Percentiles rank a stretch among this genome's conserved stretches.
Conservation (phyloP, 441 rosid genomes). For the Populus trichocarpa region DNA sequence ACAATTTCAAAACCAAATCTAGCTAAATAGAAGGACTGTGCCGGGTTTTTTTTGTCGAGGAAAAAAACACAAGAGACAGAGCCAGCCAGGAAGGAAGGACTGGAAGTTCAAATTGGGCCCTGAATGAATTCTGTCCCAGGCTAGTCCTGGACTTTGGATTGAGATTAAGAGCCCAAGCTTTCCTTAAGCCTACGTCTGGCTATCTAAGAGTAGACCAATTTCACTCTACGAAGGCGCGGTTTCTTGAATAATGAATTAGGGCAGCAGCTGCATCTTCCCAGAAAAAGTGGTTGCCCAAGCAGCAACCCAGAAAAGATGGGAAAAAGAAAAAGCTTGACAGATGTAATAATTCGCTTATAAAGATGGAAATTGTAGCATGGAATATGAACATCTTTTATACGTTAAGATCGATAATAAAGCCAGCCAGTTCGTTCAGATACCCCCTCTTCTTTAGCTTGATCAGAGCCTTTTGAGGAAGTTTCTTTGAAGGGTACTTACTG, state of each 20-base stretch:
- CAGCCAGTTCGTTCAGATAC: conserved; percentile 17
- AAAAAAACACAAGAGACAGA: too few relatives aligned
- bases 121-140: not conserved
- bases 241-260: not conserved
- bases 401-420: not conserved
- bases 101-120: not conserved
- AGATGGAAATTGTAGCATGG: conserved; percentile 27
- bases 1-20: too few relatives aligned
- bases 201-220: too few relatives aligned
- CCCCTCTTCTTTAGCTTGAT: not conserved
- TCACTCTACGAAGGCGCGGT: too few relatives aligned
- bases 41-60: too few relatives aligned
- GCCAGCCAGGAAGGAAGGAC: not conserved
- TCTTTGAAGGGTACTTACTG: conserved; percentile 20
- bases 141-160: not conserved
- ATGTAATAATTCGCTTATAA: conserved; percentile 1
- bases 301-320: not conserved
- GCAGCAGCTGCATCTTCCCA: not conserved
- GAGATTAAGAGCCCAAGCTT: not conserved
- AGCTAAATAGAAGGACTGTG: too few relatives aligned
- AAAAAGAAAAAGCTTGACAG: conserved; percentile 3
- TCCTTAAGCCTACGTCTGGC: not conserved
- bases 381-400: conserved; percentile 14
- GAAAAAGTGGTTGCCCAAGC: not conserved
- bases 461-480: conserved; percentile 20